Base-by-base conservation (phyloP, 2,329 filamentous ascomycete species). In the Ambrosiella beaveri region DNA sequence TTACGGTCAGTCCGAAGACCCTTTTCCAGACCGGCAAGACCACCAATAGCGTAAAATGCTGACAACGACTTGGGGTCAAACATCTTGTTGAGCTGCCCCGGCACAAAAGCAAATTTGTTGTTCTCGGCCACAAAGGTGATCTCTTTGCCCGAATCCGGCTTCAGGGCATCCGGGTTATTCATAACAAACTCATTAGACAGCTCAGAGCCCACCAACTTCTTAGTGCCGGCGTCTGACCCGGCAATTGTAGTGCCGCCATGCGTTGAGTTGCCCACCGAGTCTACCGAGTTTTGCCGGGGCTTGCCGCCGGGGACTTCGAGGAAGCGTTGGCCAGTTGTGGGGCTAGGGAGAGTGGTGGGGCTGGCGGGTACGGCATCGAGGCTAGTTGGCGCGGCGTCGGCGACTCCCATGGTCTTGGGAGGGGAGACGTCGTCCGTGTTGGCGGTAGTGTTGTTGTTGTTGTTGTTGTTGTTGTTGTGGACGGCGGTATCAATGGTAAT, bases 1-100 rank as follows among this genome's bases (percentile, higher is more conserved):
- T 76, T 78, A 37, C 86, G 74, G 67, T 93, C 81, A 6, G 82
- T 82, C 54, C 86, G 76, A 37, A 96, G 72, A 8, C 89, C 90
- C 65, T 81, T 85, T 69, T 91, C 88, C 54, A 96, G 69, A 0
- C 90, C 90, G 15, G 70, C 71, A 13, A 95, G 69, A 27, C 90
- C 90, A 54, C 90, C 89, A 4, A 96, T 68, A 12, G 83, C 83
- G 65, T 84, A 86, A 64, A 91, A 95, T 0, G 89, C 89, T 11
- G 84, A 75, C 59, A 95, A 71, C 61, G 82, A 94, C 73, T 95
- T 95, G 2, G 90, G 90, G 66, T 94, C 93, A 62, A 91, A 81
- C 71, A 95, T 78, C 69, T 95, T 95, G 65, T 82, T 84, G 62
- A 96, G 75, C 66, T 94, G 84, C 12, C 90, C 89, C 2, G 86